Percentiles rank a stretch among this genome's conserved stretches.
phyloP scores from a whole-genome alignment of 208 protist genomes.

The Leishmania braziliensis region DNA sequence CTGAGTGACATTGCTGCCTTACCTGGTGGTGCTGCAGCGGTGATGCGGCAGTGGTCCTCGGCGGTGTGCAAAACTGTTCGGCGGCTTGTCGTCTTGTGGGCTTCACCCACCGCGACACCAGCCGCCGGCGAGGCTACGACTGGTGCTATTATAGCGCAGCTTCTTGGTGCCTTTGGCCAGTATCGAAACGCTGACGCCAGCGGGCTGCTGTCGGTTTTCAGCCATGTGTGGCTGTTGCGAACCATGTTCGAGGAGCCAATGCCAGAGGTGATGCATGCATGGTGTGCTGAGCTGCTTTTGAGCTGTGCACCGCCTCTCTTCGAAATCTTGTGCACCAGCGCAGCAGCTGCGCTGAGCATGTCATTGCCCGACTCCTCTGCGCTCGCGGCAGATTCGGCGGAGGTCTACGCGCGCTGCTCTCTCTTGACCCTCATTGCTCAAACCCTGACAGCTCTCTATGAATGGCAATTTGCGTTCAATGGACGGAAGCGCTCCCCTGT shows the following conservation, averaged over 20 bases:
- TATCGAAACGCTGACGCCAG: not conserved
- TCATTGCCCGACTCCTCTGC: not conserved
- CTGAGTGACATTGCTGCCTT: slow-evolving; percentile 6
- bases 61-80: slow-evolving; percentile 8
- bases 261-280: slow-evolving; percentile 6
- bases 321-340: slow-evolving; percentile 13
- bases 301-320: slow-evolving; percentile 20
- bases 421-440: slow-evolving; percentile 14
- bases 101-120: not conserved
- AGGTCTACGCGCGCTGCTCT: slow-evolving; percentile 3
- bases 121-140: not conserved
- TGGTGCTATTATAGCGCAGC: slow-evolving; percentile 7
- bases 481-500: slow-evolving; percentile 17
- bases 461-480: slow-evolving; percentile 23
- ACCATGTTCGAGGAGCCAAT: slow-evolving; percentile 27
- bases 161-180: slow-evolving; percentile 12
- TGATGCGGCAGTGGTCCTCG: slow-evolving; percentile 19
- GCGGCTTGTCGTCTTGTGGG: slow-evolving; percentile 16
- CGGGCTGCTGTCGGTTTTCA: slow-evolving; percentile 5
- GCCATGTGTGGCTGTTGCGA: slow-evolving; percentile 21
- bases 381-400: not conserved
- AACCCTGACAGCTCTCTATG: slow-evolving; percentile 19
- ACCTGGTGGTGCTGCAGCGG: not conserved
- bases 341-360: not conserved
- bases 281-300: slow-evolving; percentile 20